Evolutionary conservation across 2,329 filamentous ascomycete species (phyloP).

Genomic region (Cercospora janseana): DNA sequence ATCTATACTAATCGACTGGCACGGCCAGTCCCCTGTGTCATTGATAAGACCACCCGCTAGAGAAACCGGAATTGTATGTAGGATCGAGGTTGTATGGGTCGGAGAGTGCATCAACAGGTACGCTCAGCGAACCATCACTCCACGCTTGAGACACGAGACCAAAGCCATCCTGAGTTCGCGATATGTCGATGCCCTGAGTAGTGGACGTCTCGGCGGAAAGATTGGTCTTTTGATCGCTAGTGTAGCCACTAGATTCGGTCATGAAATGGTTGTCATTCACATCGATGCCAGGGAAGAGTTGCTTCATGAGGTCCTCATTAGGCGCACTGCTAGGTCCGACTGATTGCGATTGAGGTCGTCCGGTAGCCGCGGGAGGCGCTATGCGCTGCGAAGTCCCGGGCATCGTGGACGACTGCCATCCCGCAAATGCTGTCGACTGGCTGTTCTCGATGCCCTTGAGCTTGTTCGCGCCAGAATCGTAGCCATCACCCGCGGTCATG

Average conservation of each 20-base stretch:
- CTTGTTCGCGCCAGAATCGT: slow-evolving; percentile 17
- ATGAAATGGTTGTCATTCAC: slow-evolving; percentile 24
- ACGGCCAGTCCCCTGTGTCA: slow-evolving; percentile 28
- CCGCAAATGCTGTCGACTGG: slow-evolving; percentile 20
- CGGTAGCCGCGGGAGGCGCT: slow-evolving; percentile 15
- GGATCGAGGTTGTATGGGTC: slow-evolving; percentile 32
- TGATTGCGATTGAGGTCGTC: slow-evolving; percentile 32
- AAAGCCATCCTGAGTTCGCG: not conserved
- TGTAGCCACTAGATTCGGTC: slow-evolving; percentile 15
- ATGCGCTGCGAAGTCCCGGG: slow-evolving; percentile 22
- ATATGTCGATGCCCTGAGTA: slow-evolving; percentile 1
- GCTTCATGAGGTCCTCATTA: slow-evolving; percentile 34
- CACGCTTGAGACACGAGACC: slow-evolving; percentile 35
- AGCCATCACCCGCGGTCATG: slow-evolving; percentile 14
- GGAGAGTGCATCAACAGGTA: slow-evolving; percentile 34
- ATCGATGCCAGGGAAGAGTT: slow-evolving; percentile 38
- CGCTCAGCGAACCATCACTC: slow-evolving; percentile 36
- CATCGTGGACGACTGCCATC: slow-evolving; percentile 24
- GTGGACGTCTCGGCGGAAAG: slow-evolving; percentile 2
- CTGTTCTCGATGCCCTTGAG: slow-evolving; percentile 16
- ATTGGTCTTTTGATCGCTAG: slow-evolving; percentile 11
- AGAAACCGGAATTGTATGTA: slow-evolving; percentile 32
- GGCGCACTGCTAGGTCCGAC: slow-evolving; percentile 32
- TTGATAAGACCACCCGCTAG: slow-evolving; percentile 30
- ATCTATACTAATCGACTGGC: slow-evolving; percentile 8